Evolutionary conservation across 306 rosid genomes (phyloP), one percentile per base, ranked within the genome.

Genomic region (Quercus berberidifolia): DNA sequence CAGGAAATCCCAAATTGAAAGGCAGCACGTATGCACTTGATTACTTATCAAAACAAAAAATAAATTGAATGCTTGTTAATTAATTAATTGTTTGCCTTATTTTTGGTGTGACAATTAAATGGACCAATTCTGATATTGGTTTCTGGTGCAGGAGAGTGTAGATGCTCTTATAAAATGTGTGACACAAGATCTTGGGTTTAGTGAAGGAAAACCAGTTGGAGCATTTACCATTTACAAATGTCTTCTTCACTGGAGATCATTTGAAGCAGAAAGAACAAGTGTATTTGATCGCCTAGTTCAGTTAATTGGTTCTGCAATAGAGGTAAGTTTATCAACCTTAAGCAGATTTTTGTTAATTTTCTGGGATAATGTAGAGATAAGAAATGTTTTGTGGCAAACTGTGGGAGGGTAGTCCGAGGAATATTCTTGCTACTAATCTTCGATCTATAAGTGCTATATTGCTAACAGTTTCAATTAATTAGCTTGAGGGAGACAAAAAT

Each of bases 211-310:
- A 89, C 97, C 99, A 57, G 88, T 91, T 79, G 96, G 93, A 72
- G 97, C 96, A 63, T 86, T 89, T 84, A 89, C 92, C 78, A 77
- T 91, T 55, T 93, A 91, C 81, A 93, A 89, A 81, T 95, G 94
- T 90, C 82, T 95, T 43, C 84, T 95, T 46, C 94, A 95, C 83
- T 95, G 99, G 99, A 88, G 31, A 81, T 80, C 82, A 81, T 95
- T 95, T 82, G 99, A 95, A 93, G 92, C 93, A 31, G 98, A 95
- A 71, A 90, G 87, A 87, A 95, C 99, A 41, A 90, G 92, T 87
- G 96, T 93, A 64, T 95, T 93, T 89, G 99, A 95, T 82, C 94
- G 88, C 60, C 91, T 93, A 62, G 85, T 93, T 83, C 88, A 88
- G 80, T 20, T 93, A 55, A 89, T 95, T 85, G 98, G 99, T 77